Conservation (phyloP, 2,329 filamentous ascomycete species). For the Aspergillus sp. region DNA sequence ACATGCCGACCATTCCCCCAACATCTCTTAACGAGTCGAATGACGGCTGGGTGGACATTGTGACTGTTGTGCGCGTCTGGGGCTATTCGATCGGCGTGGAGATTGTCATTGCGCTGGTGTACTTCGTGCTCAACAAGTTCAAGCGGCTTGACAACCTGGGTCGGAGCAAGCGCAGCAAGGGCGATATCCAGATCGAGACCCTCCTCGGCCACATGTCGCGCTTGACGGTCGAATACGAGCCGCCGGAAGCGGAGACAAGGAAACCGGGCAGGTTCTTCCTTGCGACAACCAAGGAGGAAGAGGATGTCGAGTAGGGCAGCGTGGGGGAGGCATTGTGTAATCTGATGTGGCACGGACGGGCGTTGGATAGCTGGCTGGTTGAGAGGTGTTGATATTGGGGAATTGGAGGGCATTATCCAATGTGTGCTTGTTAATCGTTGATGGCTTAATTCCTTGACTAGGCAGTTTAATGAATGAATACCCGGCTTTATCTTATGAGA, state of each 20-base stretch:
- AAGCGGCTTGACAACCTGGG: slow-evolving; percentile 39
- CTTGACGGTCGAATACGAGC: slow-evolving; percentile 42
- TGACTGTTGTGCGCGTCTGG: slow-evolving; percentile 45
- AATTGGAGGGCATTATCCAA: too few relatives aligned
- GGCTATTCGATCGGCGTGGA: slow-evolving; percentile 42
- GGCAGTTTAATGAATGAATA: too few relatives aligned
- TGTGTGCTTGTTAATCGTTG: too few relatives aligned
- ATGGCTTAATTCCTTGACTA: too few relatives aligned
- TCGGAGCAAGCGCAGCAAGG: slow-evolving; percentile 37
- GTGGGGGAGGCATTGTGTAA: neutral
- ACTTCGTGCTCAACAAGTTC: slow-evolving; percentile 39
- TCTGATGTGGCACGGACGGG: neutral
- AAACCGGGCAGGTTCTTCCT: slow-evolving; percentile 35
- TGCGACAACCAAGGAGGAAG: slow-evolving; percentile 35
- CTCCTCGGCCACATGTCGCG: slow-evolving; percentile 41
- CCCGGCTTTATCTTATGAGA: too few relatives aligned
- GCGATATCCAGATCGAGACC: slow-evolving; percentile 44
- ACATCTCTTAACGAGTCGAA: slow-evolving; percentile 24
- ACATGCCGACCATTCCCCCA: slow-evolving; percentile 22
- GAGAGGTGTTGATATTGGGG: too few relatives aligned
- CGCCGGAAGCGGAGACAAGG: slow-evolving; percentile 36
- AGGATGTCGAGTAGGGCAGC: slow-evolving; percentile 29
- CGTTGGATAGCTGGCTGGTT: too few relatives aligned
- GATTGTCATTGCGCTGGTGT: slow-evolving; percentile 43
- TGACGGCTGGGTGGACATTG: slow-evolving; percentile 51